Evolutionary conservation across 192 early-diverging fungal genomes (phyloP).

Genomic region (Allomyces macrogynus): DNA sequence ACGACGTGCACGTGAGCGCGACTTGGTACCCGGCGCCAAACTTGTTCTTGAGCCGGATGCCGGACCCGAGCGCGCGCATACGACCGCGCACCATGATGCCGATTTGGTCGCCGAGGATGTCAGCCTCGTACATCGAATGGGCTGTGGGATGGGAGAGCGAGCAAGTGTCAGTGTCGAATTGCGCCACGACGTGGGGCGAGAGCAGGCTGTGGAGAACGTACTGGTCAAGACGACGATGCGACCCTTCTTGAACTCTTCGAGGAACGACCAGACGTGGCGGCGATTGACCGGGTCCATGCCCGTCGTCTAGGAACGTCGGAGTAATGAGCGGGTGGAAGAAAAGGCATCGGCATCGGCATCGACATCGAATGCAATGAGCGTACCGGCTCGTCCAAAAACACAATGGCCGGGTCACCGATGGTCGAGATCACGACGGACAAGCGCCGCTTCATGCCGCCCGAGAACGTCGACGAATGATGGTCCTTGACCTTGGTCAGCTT

Average conservation of each 20-base stretch:
- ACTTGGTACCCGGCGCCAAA: slow-evolving; percentile 55
- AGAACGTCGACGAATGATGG: slow-evolving; percentile 40
- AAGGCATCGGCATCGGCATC: neutral
- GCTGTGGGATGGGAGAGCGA: no score
- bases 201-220: no score
- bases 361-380: neutral
- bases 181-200: no score
- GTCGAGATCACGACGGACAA: slow-evolving; percentile 49
- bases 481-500: slow-evolving; percentile 41
- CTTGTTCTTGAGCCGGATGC: slow-evolving; percentile 43
- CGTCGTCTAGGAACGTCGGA: slow-evolving; percentile 11
- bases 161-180: no score
- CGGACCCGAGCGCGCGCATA: slow-evolving; percentile 37
- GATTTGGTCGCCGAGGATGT: slow-evolving; percentile 33
- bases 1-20: slow-evolving; percentile 28
- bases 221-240: slow-evolving; percentile 52
- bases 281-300: slow-evolving; percentile 70
- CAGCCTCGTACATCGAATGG: neutral
- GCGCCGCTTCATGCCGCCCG: slow-evolving; percentile 55
- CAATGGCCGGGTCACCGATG: slow-evolving; percentile 45
- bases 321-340: slow-evolving; percentile 1
- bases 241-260: slow-evolving; percentile 54
- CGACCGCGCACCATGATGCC: slow-evolving; percentile 45
- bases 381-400: slow-evolving; percentile 46
- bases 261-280: slow-evolving; percentile 53